phyloP scores from a whole-genome alignment of 306 rosid species.

The Vigna trinervia region DNA sequence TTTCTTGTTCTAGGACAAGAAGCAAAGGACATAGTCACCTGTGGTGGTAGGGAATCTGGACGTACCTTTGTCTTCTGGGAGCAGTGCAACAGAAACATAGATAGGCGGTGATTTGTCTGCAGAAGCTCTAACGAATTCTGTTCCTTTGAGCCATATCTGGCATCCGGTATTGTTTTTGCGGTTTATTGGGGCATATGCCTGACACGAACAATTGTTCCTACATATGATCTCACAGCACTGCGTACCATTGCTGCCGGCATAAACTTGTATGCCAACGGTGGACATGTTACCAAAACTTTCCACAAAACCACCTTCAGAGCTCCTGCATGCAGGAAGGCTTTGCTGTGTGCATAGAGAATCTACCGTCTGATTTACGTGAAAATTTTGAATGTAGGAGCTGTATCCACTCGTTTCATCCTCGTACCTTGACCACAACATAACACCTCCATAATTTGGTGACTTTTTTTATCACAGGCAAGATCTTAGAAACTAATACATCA shows the following conservation, averaged over 20 bases:
- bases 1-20: background rate
- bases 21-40: background rate
- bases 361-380: background rate
- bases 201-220: constrained; percentile 44
- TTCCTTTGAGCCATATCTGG: constrained; percentile 44
- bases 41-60: background rate
- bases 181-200: constrained; percentile 28
- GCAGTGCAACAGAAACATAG: background rate
- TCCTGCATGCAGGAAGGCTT: constrained; percentile 11
- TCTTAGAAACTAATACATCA: constrained; percentile 40
- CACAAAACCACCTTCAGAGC: background rate
- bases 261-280: background rate
- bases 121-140: background rate
- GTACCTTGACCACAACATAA: constrained; percentile 63
- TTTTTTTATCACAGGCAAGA: constrained; percentile 52
- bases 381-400: constrained; percentile 30
- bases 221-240: constrained; percentile 44
- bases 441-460: constrained; percentile 63
- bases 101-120: constrained; percentile 5
- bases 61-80: constrained; percentile 18
- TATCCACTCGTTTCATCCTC: constrained; percentile 51
- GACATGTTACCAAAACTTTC: constrained; percentile 44
- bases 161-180: constrained; percentile 36
- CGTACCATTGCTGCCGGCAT: background rate
- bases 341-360: constrained; percentile 6